Evolutionary conservation across 2,329 filamentous ascomycete species (phyloP).

Genomic region (Aspergillus sp.): DNA sequence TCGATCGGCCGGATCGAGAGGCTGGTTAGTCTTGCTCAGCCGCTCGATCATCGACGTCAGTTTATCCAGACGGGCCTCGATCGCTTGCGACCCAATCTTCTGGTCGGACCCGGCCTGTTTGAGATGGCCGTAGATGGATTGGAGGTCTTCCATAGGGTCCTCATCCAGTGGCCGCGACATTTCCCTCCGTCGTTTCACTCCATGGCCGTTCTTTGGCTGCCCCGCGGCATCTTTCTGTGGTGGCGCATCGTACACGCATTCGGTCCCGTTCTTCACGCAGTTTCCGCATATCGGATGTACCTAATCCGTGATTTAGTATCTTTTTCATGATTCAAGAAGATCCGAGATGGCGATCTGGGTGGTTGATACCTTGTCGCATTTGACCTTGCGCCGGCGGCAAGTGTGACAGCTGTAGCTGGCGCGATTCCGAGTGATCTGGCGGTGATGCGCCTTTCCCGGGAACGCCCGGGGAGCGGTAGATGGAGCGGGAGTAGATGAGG

Average conservation of each 20-base stretch:
- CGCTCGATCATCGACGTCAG: slow-evolving; percentile 46
- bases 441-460: slow-evolving; percentile 26
- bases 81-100: slow-evolving; percentile 35
- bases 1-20: slow-evolving; percentile 24
- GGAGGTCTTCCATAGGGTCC: slow-evolving; percentile 31
- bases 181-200: slow-evolving; percentile 37
- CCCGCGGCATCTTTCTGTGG: slow-evolving; percentile 23
- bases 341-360: neutral
- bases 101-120: slow-evolving; percentile 25
- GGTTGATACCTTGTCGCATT: slow-evolving; percentile 42
- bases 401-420: slow-evolving; percentile 49
- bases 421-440: slow-evolving; percentile 49
- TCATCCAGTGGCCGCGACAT: slow-evolving; percentile 27
- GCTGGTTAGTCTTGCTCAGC: slow-evolving; percentile 35
- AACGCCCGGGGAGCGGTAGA: slow-evolving; percentile 6
- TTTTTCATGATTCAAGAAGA: neutral
- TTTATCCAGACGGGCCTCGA: slow-evolving; percentile 44
- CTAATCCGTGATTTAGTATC: slow-evolving; percentile 19
- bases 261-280: slow-evolving; percentile 43
- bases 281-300: slow-evolving; percentile 47
- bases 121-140: slow-evolving; percentile 31
- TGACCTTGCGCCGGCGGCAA: slow-evolving; percentile 48
- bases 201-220: slow-evolving; percentile 21
- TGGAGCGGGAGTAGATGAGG: slow-evolving; percentile 5
- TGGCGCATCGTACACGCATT: slow-evolving; percentile 43